Conservation (phyloP, 2,329 filamentous ascomycete genomes). For the Plenodomus lindquistii region DNA sequence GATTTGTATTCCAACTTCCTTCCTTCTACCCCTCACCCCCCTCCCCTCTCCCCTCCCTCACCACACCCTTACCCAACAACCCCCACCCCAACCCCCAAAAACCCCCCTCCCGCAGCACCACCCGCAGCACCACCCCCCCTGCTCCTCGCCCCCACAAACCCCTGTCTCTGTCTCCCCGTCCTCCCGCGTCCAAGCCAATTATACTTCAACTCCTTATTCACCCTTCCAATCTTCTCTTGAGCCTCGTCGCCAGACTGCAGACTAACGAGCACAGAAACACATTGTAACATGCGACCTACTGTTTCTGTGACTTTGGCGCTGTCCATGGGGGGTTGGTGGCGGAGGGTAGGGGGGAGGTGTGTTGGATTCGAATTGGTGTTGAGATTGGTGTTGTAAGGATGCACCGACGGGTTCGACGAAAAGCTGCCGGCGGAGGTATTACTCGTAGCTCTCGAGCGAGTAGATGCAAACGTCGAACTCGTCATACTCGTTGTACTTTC, state of each 20-base stretch:
- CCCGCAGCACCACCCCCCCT: slow-evolving; percentile 7
- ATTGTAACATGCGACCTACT: slow-evolving; percentile 93
- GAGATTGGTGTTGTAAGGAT: slow-evolving; percentile 1
- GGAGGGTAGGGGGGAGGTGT: slow-evolving; percentile 23
- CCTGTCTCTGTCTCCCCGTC: slow-evolving; percentile 85
- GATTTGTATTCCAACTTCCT: too few species aligned
- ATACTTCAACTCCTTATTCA: slow-evolving; percentile 87
- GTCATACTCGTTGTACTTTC: slow-evolving; percentile 64
- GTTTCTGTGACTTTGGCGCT: slow-evolving; percentile 87
- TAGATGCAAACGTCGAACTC: slow-evolving; percentile 51
- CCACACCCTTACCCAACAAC: neutral
- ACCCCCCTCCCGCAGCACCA: neutral
- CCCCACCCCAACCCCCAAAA: neutral
- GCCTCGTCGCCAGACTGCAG: slow-evolving; percentile 73
- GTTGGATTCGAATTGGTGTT: neutral
- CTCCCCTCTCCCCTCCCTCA: neutral
- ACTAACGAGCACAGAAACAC: slow-evolving; percentile 84
- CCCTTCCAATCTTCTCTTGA: slow-evolving; percentile 77
- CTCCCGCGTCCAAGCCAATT: slow-evolving; percentile 94
- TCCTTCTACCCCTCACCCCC: too few species aligned
- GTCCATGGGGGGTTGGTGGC: slow-evolving; percentile 41
- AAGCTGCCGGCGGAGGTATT: slow-evolving; percentile 69
- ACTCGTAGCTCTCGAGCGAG: slow-evolving; percentile 77
- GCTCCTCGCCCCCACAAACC: slow-evolving; percentile 70
- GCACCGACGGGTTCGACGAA: slow-evolving; percentile 35